phyloP scores from a whole-genome alignment of 1,284 basidiomycete species.

The Boletus subluridellus region DNA sequence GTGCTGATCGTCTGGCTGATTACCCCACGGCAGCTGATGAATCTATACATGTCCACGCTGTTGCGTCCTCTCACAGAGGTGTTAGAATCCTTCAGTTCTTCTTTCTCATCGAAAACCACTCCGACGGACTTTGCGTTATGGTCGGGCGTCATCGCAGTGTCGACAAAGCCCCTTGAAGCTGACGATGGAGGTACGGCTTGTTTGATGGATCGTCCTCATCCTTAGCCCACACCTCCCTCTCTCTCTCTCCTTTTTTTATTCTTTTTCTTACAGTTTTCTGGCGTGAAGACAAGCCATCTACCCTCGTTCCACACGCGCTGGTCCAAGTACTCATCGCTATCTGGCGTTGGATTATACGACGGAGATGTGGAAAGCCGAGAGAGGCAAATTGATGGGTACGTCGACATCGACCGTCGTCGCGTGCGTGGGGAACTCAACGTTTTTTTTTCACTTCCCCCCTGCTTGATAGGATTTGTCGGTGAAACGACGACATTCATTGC shows the following conservation, averaged over 20 bases:
- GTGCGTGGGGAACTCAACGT: neutral
- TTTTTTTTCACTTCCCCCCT: neutral
- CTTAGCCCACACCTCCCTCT: neutral
- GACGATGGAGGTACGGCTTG: conserved; percentile 74
- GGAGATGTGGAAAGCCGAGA: conserved; percentile 76
- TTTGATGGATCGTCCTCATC: neutral
- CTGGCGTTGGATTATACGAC: conserved; percentile 70
- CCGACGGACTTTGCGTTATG: conserved; percentile 51
- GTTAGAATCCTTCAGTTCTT: conserved; percentile 48
- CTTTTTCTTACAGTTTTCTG: conserved; percentile 66
- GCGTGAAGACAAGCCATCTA: conserved; percentile 75
- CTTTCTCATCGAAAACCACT: neutral
- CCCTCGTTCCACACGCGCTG: conserved; percentile 25
- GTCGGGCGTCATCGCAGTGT: conserved; percentile 58
- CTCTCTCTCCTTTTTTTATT: too few species aligned
- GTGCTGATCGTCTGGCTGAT: conserved; percentile 8
- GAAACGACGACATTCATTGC: conserved; percentile 82
- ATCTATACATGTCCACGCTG: conserved; percentile 83
- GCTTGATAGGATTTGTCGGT: conserved; percentile 56
- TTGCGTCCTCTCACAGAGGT: conserved; percentile 67
- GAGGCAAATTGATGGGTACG: conserved; percentile 66
- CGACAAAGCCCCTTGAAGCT: conserved; percentile 69
- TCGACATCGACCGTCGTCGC: conserved; percentile 3
- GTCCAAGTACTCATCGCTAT: conserved; percentile 24
- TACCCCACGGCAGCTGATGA: conserved; percentile 67